phyloP scores from a whole-genome alignment of 352 stramenopile genomes.

The Pythium vanterpoolii region DNA sequence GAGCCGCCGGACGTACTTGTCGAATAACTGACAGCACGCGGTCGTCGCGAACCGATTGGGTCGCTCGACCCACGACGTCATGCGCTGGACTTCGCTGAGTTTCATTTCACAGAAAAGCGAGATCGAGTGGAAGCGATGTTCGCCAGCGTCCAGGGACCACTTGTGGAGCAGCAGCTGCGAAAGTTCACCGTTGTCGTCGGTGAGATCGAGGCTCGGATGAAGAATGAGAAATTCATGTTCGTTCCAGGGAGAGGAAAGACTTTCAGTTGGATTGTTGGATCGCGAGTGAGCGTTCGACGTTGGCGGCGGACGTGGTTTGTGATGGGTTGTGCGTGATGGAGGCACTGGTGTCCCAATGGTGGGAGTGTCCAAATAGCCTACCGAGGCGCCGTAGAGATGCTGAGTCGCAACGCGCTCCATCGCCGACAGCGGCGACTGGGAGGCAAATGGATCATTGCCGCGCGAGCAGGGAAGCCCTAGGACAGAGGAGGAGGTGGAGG shows the following conservation, averaged over 20 bases:
- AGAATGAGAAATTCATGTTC: slow-evolving; percentile 48
- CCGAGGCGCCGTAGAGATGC: slow-evolving; percentile 15
- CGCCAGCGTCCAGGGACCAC: slow-evolving; percentile 59
- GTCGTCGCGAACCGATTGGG: slow-evolving; percentile 76
- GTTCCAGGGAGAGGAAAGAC: background rate
- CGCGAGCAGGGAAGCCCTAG: slow-evolving; percentile 3
- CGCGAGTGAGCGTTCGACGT: background rate
- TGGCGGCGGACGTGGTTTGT: background rate
- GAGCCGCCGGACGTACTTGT: slow-evolving; percentile 48
- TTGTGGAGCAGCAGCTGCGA: slow-evolving; percentile 55
- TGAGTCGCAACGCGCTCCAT: slow-evolving; percentile 12
- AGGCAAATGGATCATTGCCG: slow-evolving; percentile 7
- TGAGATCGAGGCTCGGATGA: slow-evolving; percentile 52
- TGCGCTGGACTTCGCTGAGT: slow-evolving; percentile 68
- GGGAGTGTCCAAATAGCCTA: slow-evolving; percentile 9
- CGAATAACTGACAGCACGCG: slow-evolving; percentile 63
- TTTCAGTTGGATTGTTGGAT: slow-evolving; percentile 6
- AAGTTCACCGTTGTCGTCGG: slow-evolving; percentile 55
- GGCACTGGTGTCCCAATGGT: background rate
- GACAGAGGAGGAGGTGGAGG: background rate
- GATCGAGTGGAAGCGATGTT: slow-evolving; percentile 55
- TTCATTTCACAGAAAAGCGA: slow-evolving; percentile 81
- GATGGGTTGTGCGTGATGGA: background rate
- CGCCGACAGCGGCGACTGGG: background rate
- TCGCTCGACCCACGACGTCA: slow-evolving; percentile 65